phyloP scores from a whole-genome alignment of 768 basidiomycete genomes.

The Lactarius pseudohatsudake region DNA sequence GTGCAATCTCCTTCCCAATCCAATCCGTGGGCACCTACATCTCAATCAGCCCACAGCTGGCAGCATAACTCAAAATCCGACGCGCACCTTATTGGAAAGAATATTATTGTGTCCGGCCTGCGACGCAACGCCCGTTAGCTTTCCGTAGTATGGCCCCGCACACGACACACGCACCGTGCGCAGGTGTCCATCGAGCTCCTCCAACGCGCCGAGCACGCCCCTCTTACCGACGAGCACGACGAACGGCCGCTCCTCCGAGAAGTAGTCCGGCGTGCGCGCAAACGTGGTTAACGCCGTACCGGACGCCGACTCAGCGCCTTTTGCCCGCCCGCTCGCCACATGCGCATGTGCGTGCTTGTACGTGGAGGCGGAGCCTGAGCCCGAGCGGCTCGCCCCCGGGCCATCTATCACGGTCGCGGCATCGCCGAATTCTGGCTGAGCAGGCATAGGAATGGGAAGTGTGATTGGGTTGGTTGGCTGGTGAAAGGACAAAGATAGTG shows the following conservation, averaged over 20 bases:
- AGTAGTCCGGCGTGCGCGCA: constrained; percentile 27
- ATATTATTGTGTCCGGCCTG: constrained; percentile 59
- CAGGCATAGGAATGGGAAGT: not conserved
- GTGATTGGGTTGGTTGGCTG: not conserved
- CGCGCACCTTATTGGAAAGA: constrained; percentile 59
- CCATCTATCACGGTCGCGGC: constrained; percentile 17
- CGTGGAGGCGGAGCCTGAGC: not conserved
- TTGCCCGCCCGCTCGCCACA: constrained; percentile 3
- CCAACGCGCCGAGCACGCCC: constrained; percentile 67
- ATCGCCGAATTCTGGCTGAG: constrained; percentile 20
- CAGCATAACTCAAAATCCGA: not conserved
- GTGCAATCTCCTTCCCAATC: constrained; percentile 69
- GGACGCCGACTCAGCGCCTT: not conserved
- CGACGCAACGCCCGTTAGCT: not conserved
- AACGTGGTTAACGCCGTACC: not conserved
- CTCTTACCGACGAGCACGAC: constrained; percentile 65
- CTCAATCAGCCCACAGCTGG: not conserved
- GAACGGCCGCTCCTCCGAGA: constrained; percentile 61
- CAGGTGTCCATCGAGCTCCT: constrained; percentile 67
- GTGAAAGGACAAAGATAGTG: not conserved
- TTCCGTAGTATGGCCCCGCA: not conserved
- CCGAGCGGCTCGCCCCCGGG: not conserved
- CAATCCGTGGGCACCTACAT: constrained; percentile 58
- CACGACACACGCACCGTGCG: constrained; percentile 41
- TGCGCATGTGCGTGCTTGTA: not conserved